Evolutionary conservation across 441 rosid species (phyloP), one percentile per base, ranked within the genome.

Genomic region (Croton laevigatus): DNA sequence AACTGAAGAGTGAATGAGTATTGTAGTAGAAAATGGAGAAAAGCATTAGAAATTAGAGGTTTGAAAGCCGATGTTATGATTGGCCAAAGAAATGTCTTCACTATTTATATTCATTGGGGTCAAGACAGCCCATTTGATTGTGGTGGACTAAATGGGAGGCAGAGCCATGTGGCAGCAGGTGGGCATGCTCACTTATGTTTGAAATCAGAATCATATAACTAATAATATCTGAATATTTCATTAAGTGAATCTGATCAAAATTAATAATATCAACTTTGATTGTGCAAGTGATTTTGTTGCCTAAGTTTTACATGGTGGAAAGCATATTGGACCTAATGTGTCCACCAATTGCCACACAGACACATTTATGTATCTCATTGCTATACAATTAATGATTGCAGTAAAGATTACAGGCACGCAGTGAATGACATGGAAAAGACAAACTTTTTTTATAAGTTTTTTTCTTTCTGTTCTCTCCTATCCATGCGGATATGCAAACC

Each of bases 61-160:
- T 23, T 62, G 20, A 65, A 65, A 23, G 42, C 68, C 46, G 17
- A 27, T 14, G 3, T 48, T 64, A 38, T 46, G 42, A 65, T 65
- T 37, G 38, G 68, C 40, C 6, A 27, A 64, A 14, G 20, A n/a
- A 20, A 51, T 6, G 45, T 14, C 22, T 36, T 64, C 12, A 46
- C 0, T 65, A 27, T 48, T 23, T 27, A 65, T 46, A 62, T 5
- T 20, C 53, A 44, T 14, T 27, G 32, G n/a, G 32, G 32, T 27
- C 1, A 27, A 22, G 32, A 53, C 20, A 20, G 11, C 22, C 32
- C 32, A 19, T 19, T 20, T 20, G 13, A 20, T 20, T 11, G 53
- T 20, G 36, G 32, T 27, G 32, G 32, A 27, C 32, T 27, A 27
- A 27, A 27, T 27, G 32, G 32, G 32, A 27, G 32, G 32, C 32